phyloP scores from a whole-genome alignment of 495 filamentous ascomycete species.

The Aspergillus sparsus region DNA sequence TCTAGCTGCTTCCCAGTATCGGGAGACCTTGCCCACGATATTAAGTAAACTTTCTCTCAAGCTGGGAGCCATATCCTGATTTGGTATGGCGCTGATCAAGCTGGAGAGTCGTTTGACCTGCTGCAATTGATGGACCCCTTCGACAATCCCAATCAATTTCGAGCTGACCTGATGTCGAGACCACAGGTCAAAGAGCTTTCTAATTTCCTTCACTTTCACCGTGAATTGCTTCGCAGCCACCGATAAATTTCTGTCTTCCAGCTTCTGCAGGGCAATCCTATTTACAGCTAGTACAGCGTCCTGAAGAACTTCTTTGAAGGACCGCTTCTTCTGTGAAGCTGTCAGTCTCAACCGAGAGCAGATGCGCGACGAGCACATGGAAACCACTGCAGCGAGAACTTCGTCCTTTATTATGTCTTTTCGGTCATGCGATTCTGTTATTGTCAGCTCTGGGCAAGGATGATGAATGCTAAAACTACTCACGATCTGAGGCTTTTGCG shows the following conservation, averaged over 20 bases:
- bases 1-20: slow-evolving; percentile 17
- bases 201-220: slow-evolving; percentile 9
- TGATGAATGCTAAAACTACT: slow-evolving; percentile 1
- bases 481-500: slow-evolving; percentile 7
- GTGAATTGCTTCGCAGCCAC: not conserved
- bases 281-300: slow-evolving; percentile 7
- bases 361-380: slow-evolving; percentile 21
- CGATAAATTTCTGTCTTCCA: slow-evolving; percentile 1
- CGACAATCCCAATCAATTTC: slow-evolving; percentile 11
- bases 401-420: slow-evolving; percentile 5
- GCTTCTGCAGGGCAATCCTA: slow-evolving; percentile 8
- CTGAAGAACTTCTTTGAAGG: slow-evolving; percentile 17
- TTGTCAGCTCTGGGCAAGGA: not conserved
- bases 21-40: slow-evolving; percentile 15
- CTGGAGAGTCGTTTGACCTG: slow-evolving; percentile 6
- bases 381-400: slow-evolving; percentile 10
- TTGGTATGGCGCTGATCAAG: slow-evolving; percentile 15
- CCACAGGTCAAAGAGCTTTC: slow-evolving; percentile 18
- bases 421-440: too few relatives aligned
- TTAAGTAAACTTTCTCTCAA: slow-evolving; percentile 17
- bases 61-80: slow-evolving; percentile 12
- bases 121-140: slow-evolving; percentile 16
- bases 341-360: slow-evolving; percentile 14
- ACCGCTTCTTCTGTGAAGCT: slow-evolving; percentile 2
- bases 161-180: slow-evolving; percentile 13